Conservation (phyloP, 164 flowering plant genomes). For the Amborella trichopoda region DNA sequence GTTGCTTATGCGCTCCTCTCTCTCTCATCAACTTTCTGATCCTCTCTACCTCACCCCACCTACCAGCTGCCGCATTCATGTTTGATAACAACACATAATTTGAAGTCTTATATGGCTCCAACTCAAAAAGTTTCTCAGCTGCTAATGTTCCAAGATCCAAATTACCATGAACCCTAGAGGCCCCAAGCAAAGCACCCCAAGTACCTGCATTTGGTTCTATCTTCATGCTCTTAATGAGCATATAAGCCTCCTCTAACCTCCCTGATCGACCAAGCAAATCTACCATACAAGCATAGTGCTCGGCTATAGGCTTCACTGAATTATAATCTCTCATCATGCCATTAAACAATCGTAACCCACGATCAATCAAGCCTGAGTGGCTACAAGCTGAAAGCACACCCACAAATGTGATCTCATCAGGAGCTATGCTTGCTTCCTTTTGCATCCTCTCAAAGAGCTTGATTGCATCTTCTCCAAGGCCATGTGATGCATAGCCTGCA, state of each 20-base stretch:
- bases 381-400: constrained; percentile 8
- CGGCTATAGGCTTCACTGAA: constrained; percentile 4
- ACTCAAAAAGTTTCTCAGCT: constrained; percentile 27
- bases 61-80: constrained; percentile 36
- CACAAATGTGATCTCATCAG: constrained; percentile 6
- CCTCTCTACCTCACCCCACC: constrained; percentile 33
- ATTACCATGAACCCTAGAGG: constrained; percentile 48
- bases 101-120: constrained; percentile 31
- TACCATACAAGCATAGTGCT: constrained; percentile 14
- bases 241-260: constrained; percentile 6
- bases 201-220: constrained; percentile 5
- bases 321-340: constrained; percentile 8
- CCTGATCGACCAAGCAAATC: constrained; percentile 10
- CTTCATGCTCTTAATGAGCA: constrained; percentile 5
- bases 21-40: constrained; percentile 38
- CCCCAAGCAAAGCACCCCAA: constrained; percentile 10
- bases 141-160: constrained; percentile 46
- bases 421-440: constrained; percentile 3
- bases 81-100: constrained; percentile 54
- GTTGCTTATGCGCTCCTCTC: constrained; percentile 38
- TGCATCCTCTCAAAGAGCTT: constrained; percentile 9
- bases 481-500: constrained; percentile 5
- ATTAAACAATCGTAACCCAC: constrained; percentile 3
- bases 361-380: constrained; percentile 6
- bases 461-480: constrained; percentile 3